phyloP scores from a whole-genome alignment of 148 eudicot genomes.

The Drosera capensis region DNA sequence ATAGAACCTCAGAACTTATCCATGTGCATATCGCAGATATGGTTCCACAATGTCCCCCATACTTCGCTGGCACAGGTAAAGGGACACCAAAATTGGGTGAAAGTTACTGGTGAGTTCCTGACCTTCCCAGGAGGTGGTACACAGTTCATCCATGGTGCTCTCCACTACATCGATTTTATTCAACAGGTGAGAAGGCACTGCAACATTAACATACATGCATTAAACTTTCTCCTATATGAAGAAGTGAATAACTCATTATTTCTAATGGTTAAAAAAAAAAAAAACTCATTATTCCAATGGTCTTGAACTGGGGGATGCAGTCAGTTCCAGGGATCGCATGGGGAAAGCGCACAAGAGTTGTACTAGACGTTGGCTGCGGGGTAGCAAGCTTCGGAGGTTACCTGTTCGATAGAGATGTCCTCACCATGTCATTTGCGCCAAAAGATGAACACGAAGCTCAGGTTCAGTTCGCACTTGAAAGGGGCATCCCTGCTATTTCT shows the following conservation, averaged over 20 bases:
- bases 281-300: neutral
- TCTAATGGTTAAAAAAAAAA: neutral
- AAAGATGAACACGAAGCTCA: conserved; percentile 84
- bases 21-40: conserved; percentile 28
- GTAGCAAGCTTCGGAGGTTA: conserved; percentile 81
- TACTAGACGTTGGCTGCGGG: conserved; percentile 72
- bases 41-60: conserved; percentile 56
- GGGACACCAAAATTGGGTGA: conserved; percentile 57
- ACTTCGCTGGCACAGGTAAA: conserved; percentile 46
- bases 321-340: conserved; percentile 42
- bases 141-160: conserved; percentile 51
- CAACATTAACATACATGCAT: too few relatives aligned
- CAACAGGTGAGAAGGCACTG: conserved; percentile 53
- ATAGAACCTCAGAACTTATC: neutral
- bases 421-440: conserved; percentile 67
- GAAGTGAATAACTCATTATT: neutral
- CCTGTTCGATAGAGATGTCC: conserved; percentile 58
- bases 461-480: conserved; percentile 68
- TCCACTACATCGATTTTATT: conserved; percentile 45
- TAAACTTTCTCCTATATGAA: neutral
- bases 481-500: conserved; percentile 65
- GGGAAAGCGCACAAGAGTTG: conserved; percentile 48
- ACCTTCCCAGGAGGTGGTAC: conserved; percentile 66
- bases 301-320: conserved; percentile 13
- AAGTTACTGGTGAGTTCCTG: conserved; percentile 39